Base-by-base conservation (phyloP, 2,329 filamentous ascomycete species). In the Epichloe amarillans region DNA sequence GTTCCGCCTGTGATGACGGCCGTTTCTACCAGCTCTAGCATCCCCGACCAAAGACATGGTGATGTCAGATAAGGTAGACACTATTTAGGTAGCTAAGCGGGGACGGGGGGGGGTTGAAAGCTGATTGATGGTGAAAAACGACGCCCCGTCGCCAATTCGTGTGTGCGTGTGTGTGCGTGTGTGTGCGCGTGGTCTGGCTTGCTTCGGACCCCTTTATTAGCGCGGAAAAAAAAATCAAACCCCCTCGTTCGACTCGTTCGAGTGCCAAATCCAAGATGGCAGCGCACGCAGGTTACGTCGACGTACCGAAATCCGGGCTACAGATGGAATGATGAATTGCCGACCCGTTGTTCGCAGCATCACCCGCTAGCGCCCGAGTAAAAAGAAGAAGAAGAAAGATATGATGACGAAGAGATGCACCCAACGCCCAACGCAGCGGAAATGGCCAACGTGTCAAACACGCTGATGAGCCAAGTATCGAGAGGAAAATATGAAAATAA, bases 1-100 rank as follows among this genome's bases (percentile, higher is more conserved):
- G 84, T 84, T 52, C 86, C 88, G 56, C 89, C 88, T 0, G 88
- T 95, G 61, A 95, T 88, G 64, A 88, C 85, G 67, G 87, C 87
- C 12, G 83, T 84, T 84, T 68, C 94, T 94, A 65, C 79, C 80
- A 50, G 70, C 63, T 52, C 63, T 52, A 94, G 80, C 58, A 93
- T 75, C 57, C 57, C 64, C 62, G 21, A 72, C 72, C 17, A 68
- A 61, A 43, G 69, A 61, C 45, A 71, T 62, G 73, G 76, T 76
- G 52, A 23, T 55, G 55, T 35, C 23, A 52, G 45, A 50, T 41
- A 11, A 11, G 11, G 44, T n/a, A 19, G 49, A 2, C 47, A 19
- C 47, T 39, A 21, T 43, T 2, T 26, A 26, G 2, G 1, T 26
- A 26, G 23, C 23, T 26, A 26, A 8, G 23, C 23, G 23, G 23